A percentile compares a stretch with the other conserved stretches of the same genome.
These are phyloP conservation scores for Spizellomyces punctatus DNA, from an alignment of 192 early-diverging fungal genomes.

Conservation along the genomic window DNA sequence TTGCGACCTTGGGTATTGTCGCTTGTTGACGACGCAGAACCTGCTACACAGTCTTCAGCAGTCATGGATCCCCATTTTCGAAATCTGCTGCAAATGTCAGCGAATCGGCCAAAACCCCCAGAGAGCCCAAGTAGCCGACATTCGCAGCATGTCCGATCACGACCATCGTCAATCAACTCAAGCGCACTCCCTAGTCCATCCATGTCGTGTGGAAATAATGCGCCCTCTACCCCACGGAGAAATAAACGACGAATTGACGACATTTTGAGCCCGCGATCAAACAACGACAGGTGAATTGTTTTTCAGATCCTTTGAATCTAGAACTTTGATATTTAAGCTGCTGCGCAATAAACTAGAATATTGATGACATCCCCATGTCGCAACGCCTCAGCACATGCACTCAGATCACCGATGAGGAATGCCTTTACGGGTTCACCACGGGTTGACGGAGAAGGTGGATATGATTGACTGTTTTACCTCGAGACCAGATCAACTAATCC, in stretches of 20 bases:
- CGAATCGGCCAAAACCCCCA: too few relatives aligned
- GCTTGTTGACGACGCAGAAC: too few relatives aligned
- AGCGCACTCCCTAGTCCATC: too few relatives aligned
- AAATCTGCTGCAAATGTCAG: too few relatives aligned
- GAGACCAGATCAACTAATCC: not conserved
- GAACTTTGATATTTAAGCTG: not conserved
- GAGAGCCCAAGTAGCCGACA: too few relatives aligned
- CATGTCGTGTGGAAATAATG: not conserved
- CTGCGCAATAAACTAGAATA: not conserved
- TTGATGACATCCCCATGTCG: not conserved
- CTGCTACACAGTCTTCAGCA: too few relatives aligned
- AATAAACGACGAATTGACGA: not conserved
- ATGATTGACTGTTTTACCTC: not conserved
- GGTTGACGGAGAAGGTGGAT: not conserved
- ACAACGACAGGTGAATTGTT: not conserved
- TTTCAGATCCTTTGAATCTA: not conserved
- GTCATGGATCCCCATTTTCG: too few relatives aligned
- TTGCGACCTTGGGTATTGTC: too few relatives aligned
- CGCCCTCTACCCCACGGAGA: conserved; percentile 1
- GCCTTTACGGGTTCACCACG: not conserved
- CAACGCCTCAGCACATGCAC: not conserved
- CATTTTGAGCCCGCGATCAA: not conserved
- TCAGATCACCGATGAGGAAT: conserved; percentile 12
- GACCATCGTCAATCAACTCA: too few relatives aligned
- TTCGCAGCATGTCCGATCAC: too few relatives aligned